Evolutionary conservation across 345 rosid genomes (phyloP), one percentile per base, ranked within the genome.

Genomic region (Linum lewisii): DNA sequence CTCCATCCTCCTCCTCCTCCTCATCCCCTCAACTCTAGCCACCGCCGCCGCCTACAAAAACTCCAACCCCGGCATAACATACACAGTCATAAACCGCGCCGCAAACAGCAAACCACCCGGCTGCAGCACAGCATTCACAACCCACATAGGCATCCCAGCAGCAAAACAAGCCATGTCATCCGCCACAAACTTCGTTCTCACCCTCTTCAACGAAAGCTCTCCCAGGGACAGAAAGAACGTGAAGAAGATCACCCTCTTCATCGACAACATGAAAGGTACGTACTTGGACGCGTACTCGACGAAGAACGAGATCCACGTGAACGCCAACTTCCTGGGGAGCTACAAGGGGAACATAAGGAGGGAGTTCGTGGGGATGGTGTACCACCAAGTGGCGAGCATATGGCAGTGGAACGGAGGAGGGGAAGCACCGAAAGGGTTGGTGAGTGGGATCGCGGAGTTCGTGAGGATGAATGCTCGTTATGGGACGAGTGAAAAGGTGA

Each of bases 291-390:
- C 34, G 34, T 29, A 29, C 34, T 29, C 34, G 7, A 8, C 4
- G 34, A 8, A 8, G 34, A 38, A 68, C 19, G 70, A 74, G 61
- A 80, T 77, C 22, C 82, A 77, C 18, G 55, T 80, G 19, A 72
- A 63, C 25, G 78, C 78, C 0, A 62, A 59, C 11, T 74, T 66
- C 51, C 26, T 74, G 0, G 77, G 22, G 10, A 66, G 29, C 53
- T 54, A 66, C 67, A 22, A 58, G 1, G 87, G 87, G 0, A 75
- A 86, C 22, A 50, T 78, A 0, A 81, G 29, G 57, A 61, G 51
- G 18, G 88, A 82, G 60, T 71, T 82, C 51, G 69, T 65, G 0
- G 88, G 93, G 6, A 79, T 90, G 1, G 26, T 86, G 54, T 86
- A 89, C 58, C 89, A 86, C 6, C 91, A 82, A 34, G 71, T 63